Evolutionary conservation across 2,329 filamentous ascomycete genomes (phyloP), one percentile per base, ranked within the genome.

Genomic region (Stachybotrys elegans): DNA sequence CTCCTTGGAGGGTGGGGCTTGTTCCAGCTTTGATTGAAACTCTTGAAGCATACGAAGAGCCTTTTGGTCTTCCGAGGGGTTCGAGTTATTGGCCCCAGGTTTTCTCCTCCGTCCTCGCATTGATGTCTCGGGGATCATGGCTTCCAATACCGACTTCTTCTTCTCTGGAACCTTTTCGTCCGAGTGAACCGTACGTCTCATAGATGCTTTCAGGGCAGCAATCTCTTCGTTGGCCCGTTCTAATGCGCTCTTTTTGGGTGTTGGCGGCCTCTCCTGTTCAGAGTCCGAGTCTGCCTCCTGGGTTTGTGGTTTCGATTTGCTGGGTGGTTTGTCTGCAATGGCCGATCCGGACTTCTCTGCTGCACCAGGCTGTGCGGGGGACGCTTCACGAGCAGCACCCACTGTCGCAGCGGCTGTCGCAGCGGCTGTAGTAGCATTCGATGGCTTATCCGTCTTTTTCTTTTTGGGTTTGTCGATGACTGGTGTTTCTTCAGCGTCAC

Each of bases 191-290:
- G 75, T 84, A 25, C 87, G 77, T 58, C 83, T 85, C 84, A 93
- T 88, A 1, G 86, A 90, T 8, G 85, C 85, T 62, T 91, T 92
- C 4, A 93, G 69, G 2, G 84, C 84, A 5, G 85, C 86, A 43
- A 92, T 89, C 56, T 93, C 84, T 29, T 87, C 86, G 52, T 91
- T 91, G 4, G 86, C 87, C 51, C 73, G 73, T 49, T 89, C 83
- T 9, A 91, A 66, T 1, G 75, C 72, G 2, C 73, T 73, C 55
- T 76, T 77, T 27, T 56, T 61, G 29, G 56, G 56, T n/a, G 48
- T 48, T 31, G 63, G 57, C 8, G 57, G 56, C 42, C 22, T 43
- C 22, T 48, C 49, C 23, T 27, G 47, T 42, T 49, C 42, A 35
- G 41, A 38, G 36, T 52, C 42, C 23, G 41, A 29, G 25, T 29